Evolutionary conservation across 345 rosid species (phyloP), one percentile per base, ranked within the genome.

Genomic region (Reutealis trisperma): DNA sequence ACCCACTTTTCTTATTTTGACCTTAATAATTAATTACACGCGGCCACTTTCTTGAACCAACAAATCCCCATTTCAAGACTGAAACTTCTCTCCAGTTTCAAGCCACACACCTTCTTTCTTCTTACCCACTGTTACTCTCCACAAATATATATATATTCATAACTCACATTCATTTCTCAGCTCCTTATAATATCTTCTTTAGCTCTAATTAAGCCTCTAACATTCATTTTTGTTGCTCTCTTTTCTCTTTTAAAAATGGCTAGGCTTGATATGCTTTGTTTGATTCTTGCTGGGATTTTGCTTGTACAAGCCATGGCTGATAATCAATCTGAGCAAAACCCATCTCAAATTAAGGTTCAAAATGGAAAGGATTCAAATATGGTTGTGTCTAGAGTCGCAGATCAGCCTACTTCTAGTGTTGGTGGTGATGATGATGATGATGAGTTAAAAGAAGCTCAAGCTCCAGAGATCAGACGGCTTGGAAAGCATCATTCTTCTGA

Each of bases 401-500:
- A 73, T n/a, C 78, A 41, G 73, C 84, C 85, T 0, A 60, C 55
- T 51, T 25, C 66, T 1, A 34, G 83, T 10, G 42, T 65, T 45
- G n/a, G n/a, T n/a, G n/a, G n/a, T n/a, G n/a, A n/a, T n/a, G 32
- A 89, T 8, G 86, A 75, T 68, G 87, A 47, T 47, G 55, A 51
- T 14, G 55, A 51, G 55, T 51, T 14, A 8, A 51, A 11, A 51
- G 78, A 30, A 62, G 87, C 91, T 10, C 85, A 77, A 71, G 87
- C 88, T 47, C 90, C 92, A 0, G 85, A 57, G 79, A 74, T 37
- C 75, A 84, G 91, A 72, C 79, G 83, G 80, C 67, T 83, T 67
- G 86, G 84, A 67, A 88, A 81, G 77, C 87, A 86, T 72, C 88
- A 76, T 71, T 78, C 82, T 0, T 73, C 85, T 11, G 85, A 85